Percentiles rank a stretch among this genome's conserved stretches.
Evolutionary conservation across 352 stramenopile genomes (phyloP).

Genomic region (Globisporangium canariense): DNA sequence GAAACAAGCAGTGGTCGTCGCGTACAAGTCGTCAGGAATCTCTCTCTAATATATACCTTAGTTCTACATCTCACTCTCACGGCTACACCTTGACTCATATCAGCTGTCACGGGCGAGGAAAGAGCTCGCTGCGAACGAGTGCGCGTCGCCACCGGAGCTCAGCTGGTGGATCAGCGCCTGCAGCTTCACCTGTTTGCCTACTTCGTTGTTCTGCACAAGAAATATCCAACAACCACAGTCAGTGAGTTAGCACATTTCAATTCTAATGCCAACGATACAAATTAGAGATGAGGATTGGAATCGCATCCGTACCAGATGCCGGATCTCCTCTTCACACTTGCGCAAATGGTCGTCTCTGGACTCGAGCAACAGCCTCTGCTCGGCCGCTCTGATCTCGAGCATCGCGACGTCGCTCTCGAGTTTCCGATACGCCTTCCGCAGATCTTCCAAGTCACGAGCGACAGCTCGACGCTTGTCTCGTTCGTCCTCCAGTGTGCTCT

Average conservation of each 20-base stretch:
- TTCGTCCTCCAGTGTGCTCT: slow-evolving; percentile 60
- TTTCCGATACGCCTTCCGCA: slow-evolving; percentile 62
- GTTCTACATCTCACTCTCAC: slow-evolving; percentile 8
- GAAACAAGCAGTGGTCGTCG: slow-evolving; percentile 1
- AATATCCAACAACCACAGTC: not conserved
- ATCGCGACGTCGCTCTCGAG: slow-evolving; percentile 63
- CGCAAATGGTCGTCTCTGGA: slow-evolving; percentile 59
- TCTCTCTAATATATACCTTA: slow-evolving; percentile 31
- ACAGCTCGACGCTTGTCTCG: slow-evolving; percentile 43
- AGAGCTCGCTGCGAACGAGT: slow-evolving; percentile 40
- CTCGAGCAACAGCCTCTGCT: slow-evolving; percentile 53
- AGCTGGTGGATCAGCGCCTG: slow-evolving; percentile 83
- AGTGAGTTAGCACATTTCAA: not conserved
- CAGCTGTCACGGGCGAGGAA: slow-evolving; percentile 59
- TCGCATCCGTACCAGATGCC: slow-evolving; percentile 45
- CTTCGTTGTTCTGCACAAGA: slow-evolving; percentile 52
- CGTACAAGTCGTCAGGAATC: slow-evolving; percentile 15
- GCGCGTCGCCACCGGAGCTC: slow-evolving; percentile 59
- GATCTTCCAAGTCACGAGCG: slow-evolving; percentile 54
- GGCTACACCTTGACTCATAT: not conserved
- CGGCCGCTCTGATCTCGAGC: slow-evolving; percentile 56
- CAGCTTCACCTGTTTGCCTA: slow-evolving; percentile 77
- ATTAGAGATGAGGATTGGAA: not conserved
- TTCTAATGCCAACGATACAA: not conserved
- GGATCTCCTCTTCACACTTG: slow-evolving; percentile 70